Evolutionary conservation across 768 basidiomycete genomes (phyloP).

Genomic region (Russula compacta): DNA sequence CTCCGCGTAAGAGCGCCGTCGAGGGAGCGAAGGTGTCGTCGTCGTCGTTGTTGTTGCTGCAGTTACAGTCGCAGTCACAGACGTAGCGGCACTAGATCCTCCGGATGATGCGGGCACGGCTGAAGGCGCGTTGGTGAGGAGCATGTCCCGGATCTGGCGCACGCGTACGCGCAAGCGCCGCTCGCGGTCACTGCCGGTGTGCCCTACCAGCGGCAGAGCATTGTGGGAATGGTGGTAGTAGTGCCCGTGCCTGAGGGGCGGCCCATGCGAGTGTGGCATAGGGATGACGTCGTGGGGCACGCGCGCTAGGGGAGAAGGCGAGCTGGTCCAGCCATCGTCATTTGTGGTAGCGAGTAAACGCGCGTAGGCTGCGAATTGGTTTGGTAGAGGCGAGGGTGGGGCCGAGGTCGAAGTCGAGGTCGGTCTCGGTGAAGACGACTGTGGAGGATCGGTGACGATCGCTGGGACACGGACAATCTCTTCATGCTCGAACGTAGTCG

Average conservation of each 20-base stretch:
- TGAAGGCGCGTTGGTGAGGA: not conserved
- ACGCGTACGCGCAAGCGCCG: conserved; percentile 8
- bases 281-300: not conserved
- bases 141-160: conserved; percentile 8
- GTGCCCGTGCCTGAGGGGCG: conserved; percentile 7
- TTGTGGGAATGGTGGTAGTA: conserved; percentile 12
- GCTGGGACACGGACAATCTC: conserved; percentile 55
- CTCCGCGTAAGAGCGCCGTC: conserved; percentile 11
- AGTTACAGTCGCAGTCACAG: not conserved
- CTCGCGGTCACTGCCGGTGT: not conserved
- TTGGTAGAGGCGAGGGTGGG: not conserved
- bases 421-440: conserved; percentile 14
- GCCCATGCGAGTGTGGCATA: conserved; percentile 1
- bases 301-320: not conserved
- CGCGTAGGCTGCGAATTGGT: conserved; percentile 1
- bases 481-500: conserved; percentile 74
- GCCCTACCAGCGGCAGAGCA: not conserved
- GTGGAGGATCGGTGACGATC: conserved; percentile 22
- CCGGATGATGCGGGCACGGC: not conserved
- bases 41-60: not conserved
- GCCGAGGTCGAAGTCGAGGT: conserved; percentile 14
- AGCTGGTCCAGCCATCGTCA: not conserved
- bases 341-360: not conserved
- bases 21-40: not conserved
- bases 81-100: not conserved